A percentile compares a stretch with the other conserved stretches of the same genome.
Evolutionary conservation across 2,329 filamentous ascomycete genomes (phyloP).

Genomic region (Macrophomina pseudophaseolina): DNA sequence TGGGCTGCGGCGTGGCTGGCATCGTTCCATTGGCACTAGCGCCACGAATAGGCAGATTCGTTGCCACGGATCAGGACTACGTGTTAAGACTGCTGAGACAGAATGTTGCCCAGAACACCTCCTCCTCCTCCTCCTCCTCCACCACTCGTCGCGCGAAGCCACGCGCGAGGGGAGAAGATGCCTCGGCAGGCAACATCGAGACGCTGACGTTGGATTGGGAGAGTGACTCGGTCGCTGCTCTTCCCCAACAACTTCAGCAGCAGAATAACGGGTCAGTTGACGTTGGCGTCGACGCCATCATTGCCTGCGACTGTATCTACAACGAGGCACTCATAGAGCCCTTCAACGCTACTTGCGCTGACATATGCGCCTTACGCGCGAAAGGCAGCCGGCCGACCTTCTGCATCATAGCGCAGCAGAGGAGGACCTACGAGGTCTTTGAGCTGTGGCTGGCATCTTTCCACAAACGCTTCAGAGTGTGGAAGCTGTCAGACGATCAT

Average conservation of each 20-base stretch:
- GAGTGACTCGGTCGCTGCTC: slow-evolving; percentile 50
- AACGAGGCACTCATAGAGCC: slow-evolving; percentile 85
- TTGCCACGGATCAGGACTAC: slow-evolving; percentile 88
- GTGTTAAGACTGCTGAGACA: slow-evolving; percentile 75
- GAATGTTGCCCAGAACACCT: slow-evolving; percentile 65
- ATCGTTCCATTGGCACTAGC: slow-evolving; percentile 74
- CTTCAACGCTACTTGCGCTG: slow-evolving; percentile 79
- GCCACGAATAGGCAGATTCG: slow-evolving; percentile 66
- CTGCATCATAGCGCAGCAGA: slow-evolving; percentile 85
- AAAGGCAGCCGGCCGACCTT: slow-evolving; percentile 60
- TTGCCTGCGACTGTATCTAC: slow-evolving; percentile 95
- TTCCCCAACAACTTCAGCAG: slow-evolving; percentile 58
- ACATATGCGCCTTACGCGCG: slow-evolving; percentile 69
- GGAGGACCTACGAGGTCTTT: slow-evolving; percentile 84
- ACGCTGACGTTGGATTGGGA: slow-evolving; percentile 74
- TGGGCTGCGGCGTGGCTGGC: slow-evolving; percentile 87
- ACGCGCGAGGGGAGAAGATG: slow-evolving; percentile 8
- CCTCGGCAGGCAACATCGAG: slow-evolving; percentile 21
- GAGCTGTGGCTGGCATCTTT: slow-evolving; percentile 79
- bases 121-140: slow-evolving; percentile 13
- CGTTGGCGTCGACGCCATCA: slow-evolving; percentile 68
- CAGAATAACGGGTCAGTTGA: slow-evolving; percentile 32
- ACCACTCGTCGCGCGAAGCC: slow-evolving; percentile 1
- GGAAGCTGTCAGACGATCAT: slow-evolving; percentile 72
- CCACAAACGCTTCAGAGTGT: slow-evolving; percentile 69